phyloP scores from a whole-genome alignment of 2,329 filamentous ascomycete species.

The Capronia americana region DNA sequence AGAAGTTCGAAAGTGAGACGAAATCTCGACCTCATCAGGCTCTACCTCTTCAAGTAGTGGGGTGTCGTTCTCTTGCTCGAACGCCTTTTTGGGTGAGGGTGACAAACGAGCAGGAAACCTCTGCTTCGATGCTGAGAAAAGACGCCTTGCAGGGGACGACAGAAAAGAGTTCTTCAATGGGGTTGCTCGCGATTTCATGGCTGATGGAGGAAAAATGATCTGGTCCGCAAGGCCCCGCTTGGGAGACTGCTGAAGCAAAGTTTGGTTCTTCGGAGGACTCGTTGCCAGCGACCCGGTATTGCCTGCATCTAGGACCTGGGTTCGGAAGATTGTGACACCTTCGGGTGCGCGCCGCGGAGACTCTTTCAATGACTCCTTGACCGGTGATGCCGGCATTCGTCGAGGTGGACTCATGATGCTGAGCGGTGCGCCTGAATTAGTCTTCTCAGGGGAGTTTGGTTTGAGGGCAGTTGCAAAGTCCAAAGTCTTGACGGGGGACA shows the following conservation, averaged over 20 bases:
- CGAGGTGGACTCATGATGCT: constrained; percentile 54
- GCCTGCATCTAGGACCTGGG: constrained; percentile 25
- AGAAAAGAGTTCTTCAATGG: constrained; percentile 50
- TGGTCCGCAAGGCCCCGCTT: constrained; percentile 49
- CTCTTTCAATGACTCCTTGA: constrained; percentile 51
- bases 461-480: constrained; percentile 43
- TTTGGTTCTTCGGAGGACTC: constrained; percentile 37
- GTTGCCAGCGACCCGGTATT: constrained; percentile 10
- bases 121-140: constrained; percentile 49
- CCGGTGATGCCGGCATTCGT: constrained; percentile 53
- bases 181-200: constrained; percentile 44
- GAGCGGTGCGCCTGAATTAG: constrained; percentile 44
- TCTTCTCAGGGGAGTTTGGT: constrained; percentile 41
- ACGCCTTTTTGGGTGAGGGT: constrained; percentile 25
- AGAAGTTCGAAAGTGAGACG: constrained; percentile 39
- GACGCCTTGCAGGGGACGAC: constrained; percentile 53
- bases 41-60: background rate
- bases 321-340: constrained; percentile 35
- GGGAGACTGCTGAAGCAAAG: constrained; percentile 53
- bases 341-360: constrained; percentile 47
- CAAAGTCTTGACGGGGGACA: constrained; percentile 49
- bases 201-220: constrained; percentile 46
- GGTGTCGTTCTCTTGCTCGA: background rate
- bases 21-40: constrained; percentile 34
- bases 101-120: constrained; percentile 33